phyloP scores from a whole-genome alignment of 2,329 filamentous ascomycete genomes.

The Dactylellina cionopaga region DNA sequence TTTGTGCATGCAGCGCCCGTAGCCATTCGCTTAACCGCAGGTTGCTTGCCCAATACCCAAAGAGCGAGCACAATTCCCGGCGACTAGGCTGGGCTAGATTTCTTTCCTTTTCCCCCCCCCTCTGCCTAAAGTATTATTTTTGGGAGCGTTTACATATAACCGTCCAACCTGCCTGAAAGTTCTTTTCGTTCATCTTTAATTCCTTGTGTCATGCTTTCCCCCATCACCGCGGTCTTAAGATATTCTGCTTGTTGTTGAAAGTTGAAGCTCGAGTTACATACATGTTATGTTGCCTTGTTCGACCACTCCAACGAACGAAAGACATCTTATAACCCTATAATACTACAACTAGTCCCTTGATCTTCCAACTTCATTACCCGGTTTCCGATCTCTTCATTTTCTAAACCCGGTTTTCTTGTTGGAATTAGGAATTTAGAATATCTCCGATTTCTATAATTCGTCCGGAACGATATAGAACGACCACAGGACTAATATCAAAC shows the following conservation, averaged over 20 bases:
- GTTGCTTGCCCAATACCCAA: conserved; percentile 11
- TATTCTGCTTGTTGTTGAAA: too few species aligned
- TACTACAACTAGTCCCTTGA: conserved; percentile 4
- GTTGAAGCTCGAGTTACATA: conserved; percentile 35
- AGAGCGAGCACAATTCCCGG: conserved; percentile 31
- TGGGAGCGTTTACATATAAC: conserved; percentile 49
- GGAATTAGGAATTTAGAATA: conserved; percentile 40
- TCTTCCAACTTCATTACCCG: conserved; percentile 28
- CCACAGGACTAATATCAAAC: background rate
- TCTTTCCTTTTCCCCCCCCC: background rate
- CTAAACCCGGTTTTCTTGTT: conserved; percentile 38
- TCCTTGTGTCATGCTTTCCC: conserved; percentile 48
- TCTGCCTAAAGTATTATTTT: too few species aligned
- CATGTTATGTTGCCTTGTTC: conserved; percentile 29
- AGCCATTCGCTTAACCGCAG: conserved; percentile 27
- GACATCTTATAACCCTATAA: background rate
- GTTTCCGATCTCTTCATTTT: conserved; percentile 34
- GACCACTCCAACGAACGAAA: conserved; percentile 23
- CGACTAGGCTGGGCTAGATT: conserved; percentile 34
- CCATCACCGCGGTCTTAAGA: conserved; percentile 21
- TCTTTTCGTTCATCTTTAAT: conserved; percentile 20
- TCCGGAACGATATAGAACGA: conserved; percentile 51
- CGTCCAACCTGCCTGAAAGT: conserved; percentile 40
- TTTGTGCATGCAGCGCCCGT: conserved; percentile 13
- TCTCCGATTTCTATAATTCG: conserved; percentile 51